Percentiles rank a stretch among this genome's conserved stretches.
phyloP scores from a whole-genome alignment of 2,329 filamentous ascomycete species.

The Aspergillus neoniger region DNA sequence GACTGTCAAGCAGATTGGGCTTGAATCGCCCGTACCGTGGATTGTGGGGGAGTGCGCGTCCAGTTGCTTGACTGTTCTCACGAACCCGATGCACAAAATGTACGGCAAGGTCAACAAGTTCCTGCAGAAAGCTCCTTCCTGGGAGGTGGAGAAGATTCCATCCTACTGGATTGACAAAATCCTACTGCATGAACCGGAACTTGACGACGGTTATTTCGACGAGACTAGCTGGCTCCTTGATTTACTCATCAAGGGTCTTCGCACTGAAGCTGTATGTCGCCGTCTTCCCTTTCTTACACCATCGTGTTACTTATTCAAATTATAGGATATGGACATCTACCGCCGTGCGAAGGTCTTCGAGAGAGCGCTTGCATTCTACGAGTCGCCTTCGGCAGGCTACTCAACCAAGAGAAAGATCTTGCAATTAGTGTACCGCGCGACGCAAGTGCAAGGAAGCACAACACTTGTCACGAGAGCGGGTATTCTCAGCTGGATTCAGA shows the following conservation, averaged over 20 bases:
- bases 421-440: conserved; percentile 65
- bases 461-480: conserved; percentile 79
- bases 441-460: conserved; percentile 70
- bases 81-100: conserved; percentile 75
- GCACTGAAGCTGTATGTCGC: conserved; percentile 54
- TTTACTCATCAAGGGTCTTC: conserved; percentile 67
- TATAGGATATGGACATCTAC: conserved; percentile 51
- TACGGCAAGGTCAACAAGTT: conserved; percentile 87
- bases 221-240: conserved; percentile 75
- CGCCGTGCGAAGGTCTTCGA: conserved; percentile 69
- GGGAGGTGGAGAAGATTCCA: conserved; percentile 62
- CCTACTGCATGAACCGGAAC: conserved; percentile 70
- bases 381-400: conserved; percentile 64
- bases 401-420: conserved; percentile 65
- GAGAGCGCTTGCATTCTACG: conserved; percentile 69
- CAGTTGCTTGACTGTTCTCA: conserved; percentile 68
- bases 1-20: conserved; percentile 62
- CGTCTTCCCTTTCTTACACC: not conserved
- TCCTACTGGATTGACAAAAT: conserved; percentile 68
- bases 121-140: conserved; percentile 73
- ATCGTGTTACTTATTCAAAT: conserved; percentile 15
- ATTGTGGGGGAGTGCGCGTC: conserved; percentile 75
- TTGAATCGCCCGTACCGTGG: conserved; percentile 65
- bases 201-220: conserved; percentile 71
- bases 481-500: conserved; percentile 72